A percentile compares a stretch with the other conserved stretches of the same genome.
These are phyloP conservation scores for Urostyla sp. DNA, from an alignment of 73 alveolate genomes.

Conservation along the genomic window DNA sequence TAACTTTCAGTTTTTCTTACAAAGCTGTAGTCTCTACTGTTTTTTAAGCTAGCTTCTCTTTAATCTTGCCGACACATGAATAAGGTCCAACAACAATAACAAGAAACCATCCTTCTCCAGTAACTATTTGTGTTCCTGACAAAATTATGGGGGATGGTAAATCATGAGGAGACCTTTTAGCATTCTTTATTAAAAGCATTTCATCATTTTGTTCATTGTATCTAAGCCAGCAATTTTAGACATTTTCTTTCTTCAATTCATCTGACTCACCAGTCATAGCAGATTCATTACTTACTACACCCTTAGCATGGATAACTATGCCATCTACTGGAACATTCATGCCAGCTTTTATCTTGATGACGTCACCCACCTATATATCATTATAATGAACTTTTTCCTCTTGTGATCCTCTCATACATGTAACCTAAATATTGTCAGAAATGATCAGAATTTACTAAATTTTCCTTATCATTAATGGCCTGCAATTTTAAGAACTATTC, in stretches of 20 bases:
- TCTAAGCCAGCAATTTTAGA: neutral
- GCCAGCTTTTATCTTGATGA: neutral
- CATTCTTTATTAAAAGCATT: constrained; percentile 17
- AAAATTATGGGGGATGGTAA: constrained; percentile 15
- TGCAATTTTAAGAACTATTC: neutral
- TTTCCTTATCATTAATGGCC: constrained; percentile 10
- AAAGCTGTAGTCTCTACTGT: constrained; percentile 6
- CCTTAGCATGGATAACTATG: neutral
- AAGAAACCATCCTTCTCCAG: constrained; percentile 9
- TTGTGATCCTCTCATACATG: constrained; percentile 9
- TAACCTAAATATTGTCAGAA: neutral
- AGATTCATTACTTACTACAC: neutral
- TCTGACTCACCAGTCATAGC: constrained; percentile 4
- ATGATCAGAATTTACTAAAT: neutral
- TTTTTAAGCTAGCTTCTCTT: too few relatives aligned
- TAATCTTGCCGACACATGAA: neutral
- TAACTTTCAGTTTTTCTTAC: neutral
- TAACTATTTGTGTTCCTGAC: neutral
- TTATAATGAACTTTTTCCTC: neutral
- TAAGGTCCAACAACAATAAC: neutral
- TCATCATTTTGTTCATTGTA: constrained; percentile 5
- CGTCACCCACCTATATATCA: constrained; percentile 17
- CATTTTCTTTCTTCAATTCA: neutral
- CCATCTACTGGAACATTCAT: too few relatives aligned
- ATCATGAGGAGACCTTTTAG: constrained; percentile 19